phyloP scores from a whole-genome alignment of 2,329 filamentous ascomycete genomes.

The Aspergillus quadrilineatus region DNA sequence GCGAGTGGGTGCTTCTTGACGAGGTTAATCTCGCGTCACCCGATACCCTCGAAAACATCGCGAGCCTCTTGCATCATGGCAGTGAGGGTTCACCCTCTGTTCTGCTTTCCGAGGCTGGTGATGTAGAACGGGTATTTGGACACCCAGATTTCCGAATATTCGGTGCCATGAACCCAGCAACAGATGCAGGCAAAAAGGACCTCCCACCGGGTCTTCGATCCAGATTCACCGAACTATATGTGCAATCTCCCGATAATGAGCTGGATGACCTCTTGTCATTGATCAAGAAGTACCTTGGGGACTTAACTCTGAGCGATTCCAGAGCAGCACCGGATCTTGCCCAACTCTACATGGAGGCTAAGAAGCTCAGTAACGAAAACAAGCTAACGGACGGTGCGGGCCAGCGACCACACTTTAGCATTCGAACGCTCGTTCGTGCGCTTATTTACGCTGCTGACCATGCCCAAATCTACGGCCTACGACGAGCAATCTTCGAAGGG shows the following conservation, averaged over 20 bases:
- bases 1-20: slow-evolving; percentile 94
- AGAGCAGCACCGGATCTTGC: slow-evolving; percentile 78
- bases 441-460: slow-evolving; percentile 86
- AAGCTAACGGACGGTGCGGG: slow-evolving; percentile 90
- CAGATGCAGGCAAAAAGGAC: slow-evolving; percentile 94
- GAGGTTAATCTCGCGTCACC: slow-evolving; percentile 96
- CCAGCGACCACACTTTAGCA: slow-evolving; percentile 94
- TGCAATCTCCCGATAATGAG: slow-evolving; percentile 84
- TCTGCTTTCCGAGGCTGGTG: slow-evolving; percentile 86
- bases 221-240: slow-evolving; percentile 93
- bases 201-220: slow-evolving; percentile 84
- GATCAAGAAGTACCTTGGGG: slow-evolving; percentile 81
- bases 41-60: slow-evolving; percentile 90
- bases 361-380: slow-evolving; percentile 76
- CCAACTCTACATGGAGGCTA: slow-evolving; percentile 82
- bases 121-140: slow-evolving; percentile 83
- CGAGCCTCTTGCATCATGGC: slow-evolving; percentile 77
- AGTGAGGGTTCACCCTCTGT: slow-evolving; percentile 73
- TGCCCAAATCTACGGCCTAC: slow-evolving; percentile 76
- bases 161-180: slow-evolving; percentile 98
- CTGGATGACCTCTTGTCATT: slow-evolving; percentile 83
- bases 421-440: slow-evolving; percentile 87
- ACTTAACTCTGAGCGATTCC: slow-evolving; percentile 68
- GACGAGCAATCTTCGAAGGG: slow-evolving; percentile 86
- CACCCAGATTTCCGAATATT: slow-evolving; percentile 95